Conservation (phyloP, 148 eudicot species). For the Oxyria digyna region DNA sequence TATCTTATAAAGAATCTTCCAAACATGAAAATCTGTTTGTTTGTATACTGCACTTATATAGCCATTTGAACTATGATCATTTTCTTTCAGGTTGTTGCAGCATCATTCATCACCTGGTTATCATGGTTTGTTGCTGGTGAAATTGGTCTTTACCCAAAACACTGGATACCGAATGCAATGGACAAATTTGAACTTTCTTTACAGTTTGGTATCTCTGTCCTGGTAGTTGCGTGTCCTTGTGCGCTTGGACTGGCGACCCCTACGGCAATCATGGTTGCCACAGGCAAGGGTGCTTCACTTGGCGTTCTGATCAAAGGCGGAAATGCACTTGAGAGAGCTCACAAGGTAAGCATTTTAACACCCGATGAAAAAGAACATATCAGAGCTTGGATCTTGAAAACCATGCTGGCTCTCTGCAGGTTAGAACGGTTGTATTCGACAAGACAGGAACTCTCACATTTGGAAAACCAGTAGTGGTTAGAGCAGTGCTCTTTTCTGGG, state of each 20-base stretch:
- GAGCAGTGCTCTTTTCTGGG: slow-evolving; percentile 64
- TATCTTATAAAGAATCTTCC: background rate
- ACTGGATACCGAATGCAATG: slow-evolving; percentile 81
- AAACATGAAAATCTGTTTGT: background rate
- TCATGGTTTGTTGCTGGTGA: slow-evolving; percentile 78
- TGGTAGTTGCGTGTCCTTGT: slow-evolving; percentile 98
- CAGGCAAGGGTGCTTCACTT: slow-evolving; percentile 94
- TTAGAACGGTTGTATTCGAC: slow-evolving; percentile 75
- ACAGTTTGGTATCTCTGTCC: slow-evolving; percentile 89
- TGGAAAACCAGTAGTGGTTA: slow-evolving; percentile 87
- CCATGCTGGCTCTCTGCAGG: slow-evolving; percentile 29
- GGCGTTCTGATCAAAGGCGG: slow-evolving; percentile 98
- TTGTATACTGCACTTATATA: background rate
- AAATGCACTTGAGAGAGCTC: slow-evolving; percentile 86
- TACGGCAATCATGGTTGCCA: slow-evolving; percentile 98
- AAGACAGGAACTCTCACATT: slow-evolving; percentile 95
- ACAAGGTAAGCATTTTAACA: slow-evolving; percentile 38
- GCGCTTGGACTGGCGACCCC: slow-evolving; percentile 98
- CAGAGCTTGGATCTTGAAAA: background rate
- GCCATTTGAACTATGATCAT: background rate
- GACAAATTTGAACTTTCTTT: slow-evolving; percentile 93
- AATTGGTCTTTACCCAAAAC: slow-evolving; percentile 58
- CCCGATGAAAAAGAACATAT: background rate
- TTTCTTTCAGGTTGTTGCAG: slow-evolving; percentile 53
- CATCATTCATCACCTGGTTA: slow-evolving; percentile 70